A percentile compares a stretch with the other conserved stretches of the same genome.
These are phyloP conservation scores for Aegilops bicornis DNA, from an alignment of 176 grass and related monocot species.

Conservation along the genomic window DNA sequence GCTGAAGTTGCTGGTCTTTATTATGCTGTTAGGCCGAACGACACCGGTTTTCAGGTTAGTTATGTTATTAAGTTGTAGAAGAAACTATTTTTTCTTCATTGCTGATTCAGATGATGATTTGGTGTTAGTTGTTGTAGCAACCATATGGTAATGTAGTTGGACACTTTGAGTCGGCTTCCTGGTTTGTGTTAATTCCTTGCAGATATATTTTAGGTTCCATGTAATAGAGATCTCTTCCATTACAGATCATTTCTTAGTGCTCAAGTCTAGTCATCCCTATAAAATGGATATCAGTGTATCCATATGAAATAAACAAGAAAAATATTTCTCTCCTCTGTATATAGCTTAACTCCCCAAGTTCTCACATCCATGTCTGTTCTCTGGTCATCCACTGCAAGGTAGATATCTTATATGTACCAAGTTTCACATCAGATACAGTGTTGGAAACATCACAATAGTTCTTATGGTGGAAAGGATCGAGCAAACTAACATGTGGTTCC, in stretches of 20 bases:
- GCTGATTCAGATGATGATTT: conserved; percentile 14
- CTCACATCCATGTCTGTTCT: neutral
- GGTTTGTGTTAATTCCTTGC: neutral
- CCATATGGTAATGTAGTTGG: neutral
- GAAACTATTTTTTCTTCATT: neutral
- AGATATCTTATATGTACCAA: neutral
- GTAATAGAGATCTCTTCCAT: neutral
- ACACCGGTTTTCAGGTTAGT: conserved; percentile 85
- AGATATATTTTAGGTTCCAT: neutral
- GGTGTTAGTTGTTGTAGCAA: conserved; percentile 3
- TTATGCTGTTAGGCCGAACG: conserved; percentile 55
- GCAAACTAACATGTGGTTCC: neutral
- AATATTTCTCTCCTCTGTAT: neutral
- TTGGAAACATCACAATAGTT: neutral
- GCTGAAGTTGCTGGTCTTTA: conserved; percentile 94
- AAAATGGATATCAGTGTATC: conserved; percentile 4
- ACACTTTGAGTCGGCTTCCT: neutral
- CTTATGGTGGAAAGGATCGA: neutral
- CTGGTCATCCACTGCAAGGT: neutral
- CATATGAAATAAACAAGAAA: conserved; percentile 1
- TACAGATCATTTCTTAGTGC: neutral
- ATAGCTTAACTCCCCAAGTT: neutral
- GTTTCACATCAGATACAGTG: neutral
- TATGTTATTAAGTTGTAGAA: conserved; percentile 7
- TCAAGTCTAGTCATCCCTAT: neutral